Evolutionary conservation across 768 basidiomycete species (phyloP), one percentile per base, ranked within the genome.

Genomic region (Pseudohyphozyma bogoriensis): DNA sequence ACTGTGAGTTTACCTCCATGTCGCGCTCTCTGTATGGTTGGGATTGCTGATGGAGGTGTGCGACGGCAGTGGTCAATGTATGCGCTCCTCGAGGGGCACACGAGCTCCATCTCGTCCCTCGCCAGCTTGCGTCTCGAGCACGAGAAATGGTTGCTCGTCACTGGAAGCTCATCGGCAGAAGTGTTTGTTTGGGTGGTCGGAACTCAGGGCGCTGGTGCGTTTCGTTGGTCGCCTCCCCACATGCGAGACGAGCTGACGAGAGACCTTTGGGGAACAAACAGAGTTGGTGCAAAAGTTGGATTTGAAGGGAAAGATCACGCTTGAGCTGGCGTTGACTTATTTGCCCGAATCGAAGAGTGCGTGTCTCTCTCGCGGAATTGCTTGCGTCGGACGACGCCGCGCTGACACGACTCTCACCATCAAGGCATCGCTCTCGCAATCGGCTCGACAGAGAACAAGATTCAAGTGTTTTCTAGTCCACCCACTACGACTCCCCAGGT

Each of bases 151-250:
- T 73, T 77, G 37, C 62, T 92, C 12, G 78, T 85, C 3, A 89
- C 88, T 0, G 90, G 87, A 1, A 83, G 86, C 20, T 93, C 91
- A 0, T 91, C 96, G 72, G 82, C 83, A 1, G 74, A 75, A 1
- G 78, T 92, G 45, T 89, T 86, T 72, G 76, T 88, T 31, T 96
- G 89, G 89, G 73, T 74, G 33, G 50, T 84, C 33, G 24, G 49
- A 29, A 44, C 68, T 59, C 59, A 64, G 57, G 62, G 68, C 60
- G 59, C 18, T 36, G 40, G 59, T 66, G n/a, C 58, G 56, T 29
- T n/a, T 50, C 56, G 28, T 31, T 56, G 20, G 63, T 53, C 47
- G 32, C 58, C 62, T 58, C 80, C 32, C 58, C 79, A 66, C 18
- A 20, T 22, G 3, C 73, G 39, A 49, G 40, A n/a, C 24, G 36